Conservation (phyloP, 257 asterid species). For the Jacaranda copaia region DNA sequence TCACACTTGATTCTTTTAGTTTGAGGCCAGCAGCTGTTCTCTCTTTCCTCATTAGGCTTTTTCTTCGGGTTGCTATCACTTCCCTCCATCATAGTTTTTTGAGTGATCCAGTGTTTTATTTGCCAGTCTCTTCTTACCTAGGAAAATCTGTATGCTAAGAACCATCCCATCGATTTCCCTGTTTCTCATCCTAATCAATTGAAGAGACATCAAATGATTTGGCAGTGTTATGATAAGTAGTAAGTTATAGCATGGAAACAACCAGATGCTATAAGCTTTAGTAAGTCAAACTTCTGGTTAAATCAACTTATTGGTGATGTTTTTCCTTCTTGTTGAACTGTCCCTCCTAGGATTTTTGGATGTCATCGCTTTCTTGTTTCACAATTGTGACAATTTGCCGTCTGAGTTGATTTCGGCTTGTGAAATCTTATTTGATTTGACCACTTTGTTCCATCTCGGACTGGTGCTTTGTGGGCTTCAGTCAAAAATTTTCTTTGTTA, state of each 20-base stretch:
- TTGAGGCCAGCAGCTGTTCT: background rate
- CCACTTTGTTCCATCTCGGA: background rate
- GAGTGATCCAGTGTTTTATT: background rate
- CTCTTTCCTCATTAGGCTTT: background rate
- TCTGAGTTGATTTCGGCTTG: conserved; percentile 24
- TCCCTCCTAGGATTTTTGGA: conserved; percentile 10
- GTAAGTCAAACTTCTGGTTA: conserved; percentile 15
- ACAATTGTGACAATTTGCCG: background rate
- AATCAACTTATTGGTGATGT: conserved; percentile 16
- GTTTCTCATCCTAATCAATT: background rate
- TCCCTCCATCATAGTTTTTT: background rate
- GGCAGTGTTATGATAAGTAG: background rate
- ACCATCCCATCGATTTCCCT: background rate
- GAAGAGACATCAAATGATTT: background rate
- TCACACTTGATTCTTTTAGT: background rate
- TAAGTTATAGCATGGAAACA: conserved; percentile 5
- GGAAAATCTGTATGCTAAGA: background rate
- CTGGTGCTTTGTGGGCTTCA: conserved; percentile 19
- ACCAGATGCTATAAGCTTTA: background rate
- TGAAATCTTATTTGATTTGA: conserved; percentile 15
- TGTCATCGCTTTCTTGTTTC: conserved; percentile 11
- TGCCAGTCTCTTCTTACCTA: background rate
- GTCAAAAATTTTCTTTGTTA: background rate
- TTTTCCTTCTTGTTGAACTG: background rate
- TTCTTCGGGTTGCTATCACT: background rate